Base-by-base conservation (phyloP, 2,329 filamentous ascomycete species). In the Paraphaeosphaeria minitans region DNA sequence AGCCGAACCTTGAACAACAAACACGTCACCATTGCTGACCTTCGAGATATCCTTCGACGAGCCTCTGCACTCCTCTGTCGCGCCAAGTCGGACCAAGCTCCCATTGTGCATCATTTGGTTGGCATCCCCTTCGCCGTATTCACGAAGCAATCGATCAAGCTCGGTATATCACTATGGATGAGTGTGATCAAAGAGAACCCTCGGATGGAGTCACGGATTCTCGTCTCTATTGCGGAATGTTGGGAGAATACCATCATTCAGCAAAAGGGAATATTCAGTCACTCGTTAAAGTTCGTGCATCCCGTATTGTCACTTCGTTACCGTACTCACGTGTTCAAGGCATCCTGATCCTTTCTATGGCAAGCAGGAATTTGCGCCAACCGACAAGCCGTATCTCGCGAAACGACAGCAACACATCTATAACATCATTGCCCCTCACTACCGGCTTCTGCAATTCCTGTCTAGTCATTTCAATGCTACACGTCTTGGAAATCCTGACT, bases 141-240 rank as follows among this genome's bases (percentile, higher is more conserved):
- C 75, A 96, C 90, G 5, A 97, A 96, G 75, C 91, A 96, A 70
- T 95, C 93, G 1, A 95, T 99, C 74, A 96, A 97, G 73, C 86
- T 98, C 52, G 96, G 95, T 6, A 90, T 97, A 37, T 97, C 95
- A 4, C 81, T 99, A 7, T 99, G 95, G 95, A 87, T 97, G 60
- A 95, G 95, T 27, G 91, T 98, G 14, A 96, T 98, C 70, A 95
- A 98, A 69, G 95, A 99, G 75, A 98, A 97, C 70, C 91, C 93
- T 2, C 85, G 86, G 56, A 89, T 97, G 77, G 93, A 97, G 75
- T 86, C 94, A 9, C 88, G 93, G 60, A 87, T 99, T 56, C 79
- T 99, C 33, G 88, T 88, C 53, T 92, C 96, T 73, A 91, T 98
- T 67, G 89, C 90, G 10, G 90, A 95, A 71, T 91, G 94, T 63